Percentiles rank a stretch among this genome's conserved stretches.
These are phyloP conservation scores for Hortiboletus rubellus DNA, from an alignment of 1,284 basidiomycete genomes.

Conservation along the genomic window DNA sequence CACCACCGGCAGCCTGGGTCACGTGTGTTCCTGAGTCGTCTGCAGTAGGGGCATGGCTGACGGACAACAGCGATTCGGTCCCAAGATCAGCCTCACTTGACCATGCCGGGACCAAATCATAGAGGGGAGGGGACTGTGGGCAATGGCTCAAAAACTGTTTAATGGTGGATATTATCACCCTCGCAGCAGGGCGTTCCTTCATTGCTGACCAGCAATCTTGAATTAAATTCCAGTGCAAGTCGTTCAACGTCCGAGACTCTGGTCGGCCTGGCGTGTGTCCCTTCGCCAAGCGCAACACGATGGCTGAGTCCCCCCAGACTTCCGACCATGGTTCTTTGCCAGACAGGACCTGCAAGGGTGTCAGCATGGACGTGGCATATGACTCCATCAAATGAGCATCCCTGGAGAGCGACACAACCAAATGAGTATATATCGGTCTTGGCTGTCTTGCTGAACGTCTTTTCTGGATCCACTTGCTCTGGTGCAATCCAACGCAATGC, in stretches of 20 bases:
- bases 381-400: no score
- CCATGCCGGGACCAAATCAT: background rate
- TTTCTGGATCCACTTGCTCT: no score
- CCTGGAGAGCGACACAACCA: no score
- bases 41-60: background rate
- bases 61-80: background rate
- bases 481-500: no score
- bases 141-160: background rate
- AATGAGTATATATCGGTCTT: no score
- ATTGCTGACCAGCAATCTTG: conserved; percentile 9
- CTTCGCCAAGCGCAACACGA: background rate
- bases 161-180: background rate
- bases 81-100: background rate
- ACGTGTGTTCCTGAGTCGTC: background rate
- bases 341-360: background rate
- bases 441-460: no score
- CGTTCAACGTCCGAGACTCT: background rate
- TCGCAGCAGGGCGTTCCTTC: conserved; percentile 1
- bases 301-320: background rate
- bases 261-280: conserved; percentile 3
- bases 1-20: no score
- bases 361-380: rapidly evolving
- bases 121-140: background rate
- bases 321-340: conserved; percentile 12
- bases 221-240: conserved; percentile 16